Evolutionary conservation across 805 yeast species (phyloP).

Genomic region (Grigorovia yakushimaensis): DNA sequence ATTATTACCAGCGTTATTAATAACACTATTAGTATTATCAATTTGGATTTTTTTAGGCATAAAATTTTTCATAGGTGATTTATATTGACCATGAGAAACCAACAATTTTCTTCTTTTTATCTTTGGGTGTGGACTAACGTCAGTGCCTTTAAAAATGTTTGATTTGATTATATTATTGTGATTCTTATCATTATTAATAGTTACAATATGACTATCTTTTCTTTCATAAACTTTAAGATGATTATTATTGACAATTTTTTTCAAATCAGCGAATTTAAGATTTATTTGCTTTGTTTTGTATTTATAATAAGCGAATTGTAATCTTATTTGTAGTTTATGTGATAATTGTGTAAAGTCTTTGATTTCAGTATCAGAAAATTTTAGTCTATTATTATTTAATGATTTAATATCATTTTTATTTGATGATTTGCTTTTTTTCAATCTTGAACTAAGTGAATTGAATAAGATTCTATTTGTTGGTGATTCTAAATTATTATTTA

Average conservation of each 20-base stretch:
- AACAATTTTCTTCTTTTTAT: slow-evolving; percentile 17
- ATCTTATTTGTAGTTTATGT: slow-evolving; percentile 35
- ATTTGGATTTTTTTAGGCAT: neutral
- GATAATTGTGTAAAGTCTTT: slow-evolving; percentile 12
- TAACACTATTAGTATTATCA: neutral
- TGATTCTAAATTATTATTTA: neutral
- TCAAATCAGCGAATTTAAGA: slow-evolving; percentile 13
- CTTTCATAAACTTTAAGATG: neutral
- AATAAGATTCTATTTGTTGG: slow-evolving; percentile 4
- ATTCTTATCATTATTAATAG: too few relatives aligned
- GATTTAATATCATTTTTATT: neutral
- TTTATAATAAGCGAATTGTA: slow-evolving; percentile 45
- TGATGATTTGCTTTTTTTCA: neutral
- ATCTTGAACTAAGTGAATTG: neutral
- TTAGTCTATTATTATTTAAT: neutral
- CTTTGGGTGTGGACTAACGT: neutral
- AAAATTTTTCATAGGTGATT: slow-evolving; percentile 12
- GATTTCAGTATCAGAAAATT: neutral
- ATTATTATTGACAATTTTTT: neutral
- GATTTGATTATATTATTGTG: too few relatives aligned
- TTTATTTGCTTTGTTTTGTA: slow-evolving; percentile 38
- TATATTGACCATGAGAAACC: slow-evolving; percentile 23
- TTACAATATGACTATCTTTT: too few relatives aligned
- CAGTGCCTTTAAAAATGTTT: too few relatives aligned
- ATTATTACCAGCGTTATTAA: neutral